Evolutionary conservation across 1,284 basidiomycete genomes (phyloP).

Genomic region (Ceratobasidium sp.): DNA sequence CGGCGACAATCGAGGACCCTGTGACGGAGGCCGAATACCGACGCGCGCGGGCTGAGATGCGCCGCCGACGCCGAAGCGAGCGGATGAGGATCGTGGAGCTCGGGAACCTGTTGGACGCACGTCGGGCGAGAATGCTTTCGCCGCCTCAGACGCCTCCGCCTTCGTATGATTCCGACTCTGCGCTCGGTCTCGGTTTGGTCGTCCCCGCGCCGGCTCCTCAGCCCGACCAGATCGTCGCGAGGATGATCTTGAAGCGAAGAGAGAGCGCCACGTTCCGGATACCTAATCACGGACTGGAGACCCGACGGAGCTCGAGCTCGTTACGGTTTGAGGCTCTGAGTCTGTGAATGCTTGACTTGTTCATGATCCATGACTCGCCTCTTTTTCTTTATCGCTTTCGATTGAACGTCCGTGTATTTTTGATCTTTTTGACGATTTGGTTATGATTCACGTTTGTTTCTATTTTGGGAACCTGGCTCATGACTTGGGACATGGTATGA

Average conservation of each 20-base stretch:
- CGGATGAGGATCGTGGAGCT: slow-evolving; percentile 43
- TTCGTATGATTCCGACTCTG: slow-evolving; percentile 29
- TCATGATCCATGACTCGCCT: slow-evolving; percentile 2
- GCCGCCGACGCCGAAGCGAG: slow-evolving; percentile 40
- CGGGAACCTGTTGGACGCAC: slow-evolving; percentile 36
- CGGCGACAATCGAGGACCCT: slow-evolving; percentile 30
- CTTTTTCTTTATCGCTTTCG: not conserved
- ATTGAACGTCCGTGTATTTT: too few relatives aligned
- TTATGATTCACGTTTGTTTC: slow-evolving; percentile 29
- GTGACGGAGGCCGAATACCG: slow-evolving; percentile 40
- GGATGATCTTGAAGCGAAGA: slow-evolving; percentile 43
- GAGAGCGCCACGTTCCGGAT: slow-evolving; percentile 31
- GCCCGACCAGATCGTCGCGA: slow-evolving; percentile 42
- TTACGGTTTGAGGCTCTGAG: slow-evolving; percentile 37
- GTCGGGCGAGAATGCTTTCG: slow-evolving; percentile 1
- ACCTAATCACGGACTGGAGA: slow-evolving; percentile 28
- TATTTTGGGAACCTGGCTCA: slow-evolving; percentile 20
- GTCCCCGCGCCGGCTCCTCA: slow-evolving; percentile 6
- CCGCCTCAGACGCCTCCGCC: slow-evolving; percentile 36
- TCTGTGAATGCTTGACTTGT: not conserved
- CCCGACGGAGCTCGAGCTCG: slow-evolving; percentile 38
- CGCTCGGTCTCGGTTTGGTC: slow-evolving; percentile 29
- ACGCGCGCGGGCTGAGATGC: slow-evolving; percentile 38
- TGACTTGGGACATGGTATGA: slow-evolving; percentile 12
- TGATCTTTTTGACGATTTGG: slow-evolving; percentile 1